Evolutionary conservation across 345 rosid genomes (phyloP), one percentile per base, ranked within the genome.

Genomic region (Clarkia xantiana): DNA sequence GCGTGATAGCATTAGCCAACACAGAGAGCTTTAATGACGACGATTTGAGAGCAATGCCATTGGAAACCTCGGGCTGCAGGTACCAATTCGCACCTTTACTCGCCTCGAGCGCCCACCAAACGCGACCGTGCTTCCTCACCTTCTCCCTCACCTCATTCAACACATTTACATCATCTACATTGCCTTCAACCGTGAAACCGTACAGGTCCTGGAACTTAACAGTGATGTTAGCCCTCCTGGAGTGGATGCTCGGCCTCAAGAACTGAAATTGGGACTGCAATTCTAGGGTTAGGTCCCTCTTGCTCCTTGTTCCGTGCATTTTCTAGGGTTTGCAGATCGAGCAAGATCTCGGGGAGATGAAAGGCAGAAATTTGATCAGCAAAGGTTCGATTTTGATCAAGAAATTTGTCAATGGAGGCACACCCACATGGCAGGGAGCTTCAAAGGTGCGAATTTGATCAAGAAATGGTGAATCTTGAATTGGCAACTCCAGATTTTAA

Each of bases 31-130:
- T 86, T 13, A 91, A 78, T 17, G 98, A 91, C 1, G 96, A 91
- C 1, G 96, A 74, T 61, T 86, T 91, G 60, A 84, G 69, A 6
- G 72, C 83, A 66, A 83, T 74, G 14, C 94, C 93, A 56, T 76
- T 82, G 1, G 81, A 63, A 60, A 81, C 62, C 49, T 79, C 81
- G 0, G 88, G 96, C 62, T 75, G 89, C 69, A 86, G 71, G 68
- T 91, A 91, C 98, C 98, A 91, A 66, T 91, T 91, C 16, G 96
- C 89, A 18, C 98, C 98, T 71, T 91, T 91, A 77, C 85, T 91
- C 20, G 96, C 96, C 73, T 91, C 98, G 13, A 91, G 56, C 11
- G 84, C 79, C 98, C 98, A 91, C 96, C 98, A 86, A 36, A 91
- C 94, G 13, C 89, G 68, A 42, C 94, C 96, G 60, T 90, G 98